phyloP scores from a whole-genome alignment of 202 grass and related monocot genomes.

The Saccharum hybrid region DNA sequence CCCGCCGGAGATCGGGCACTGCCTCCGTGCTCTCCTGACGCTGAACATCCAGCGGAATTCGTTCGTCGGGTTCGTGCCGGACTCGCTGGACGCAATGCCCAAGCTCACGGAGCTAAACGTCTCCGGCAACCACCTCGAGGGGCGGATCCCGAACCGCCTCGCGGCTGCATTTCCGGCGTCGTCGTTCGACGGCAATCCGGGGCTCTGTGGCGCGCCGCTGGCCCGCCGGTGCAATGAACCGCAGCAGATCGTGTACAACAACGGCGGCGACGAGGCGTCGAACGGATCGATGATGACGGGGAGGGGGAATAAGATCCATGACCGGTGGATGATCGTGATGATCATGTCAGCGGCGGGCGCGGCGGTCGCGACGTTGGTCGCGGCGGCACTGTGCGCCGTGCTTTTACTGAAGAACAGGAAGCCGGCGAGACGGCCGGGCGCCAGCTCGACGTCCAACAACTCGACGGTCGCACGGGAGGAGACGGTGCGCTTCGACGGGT shows the following conservation, averaged over 20 bases:
- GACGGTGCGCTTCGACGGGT: conserved; percentile 82
- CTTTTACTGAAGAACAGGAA: conserved; percentile 51
- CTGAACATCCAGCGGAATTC: conserved; percentile 61
- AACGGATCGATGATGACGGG: not conserved
- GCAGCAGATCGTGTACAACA: conserved; percentile 37
- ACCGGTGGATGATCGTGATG: conserved; percentile 52
- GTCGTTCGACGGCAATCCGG: conserved; percentile 63
- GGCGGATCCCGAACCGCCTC: conserved; percentile 57
- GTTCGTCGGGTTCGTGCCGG: conserved; percentile 58
- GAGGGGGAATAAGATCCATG: conserved; percentile 37
- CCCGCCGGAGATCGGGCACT: conserved; percentile 64
- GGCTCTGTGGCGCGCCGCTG: conserved; percentile 59
- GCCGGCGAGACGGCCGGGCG: conserved; percentile 13
- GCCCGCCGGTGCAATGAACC: conserved; percentile 38
- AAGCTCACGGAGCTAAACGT: conserved; percentile 63
- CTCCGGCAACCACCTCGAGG: conserved; percentile 67
- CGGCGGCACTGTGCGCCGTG: conserved; percentile 35
- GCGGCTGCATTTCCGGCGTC: conserved; percentile 59
- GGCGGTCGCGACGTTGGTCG: conserved; percentile 47
- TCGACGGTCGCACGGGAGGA: conserved; percentile 45
- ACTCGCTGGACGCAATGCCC: conserved; percentile 51
- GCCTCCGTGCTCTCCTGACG: conserved; percentile 67
- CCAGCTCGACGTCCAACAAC: not conserved
- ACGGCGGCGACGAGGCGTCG: conserved; percentile 7
- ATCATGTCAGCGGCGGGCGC: conserved; percentile 50